Percentiles rank a stretch among this genome's conserved stretches.
These are phyloP conservation scores for Cladosporium sphaerospermum DNA, from an alignment of 2,329 filamentous ascomycete species.

Conservation along the genomic window DNA sequence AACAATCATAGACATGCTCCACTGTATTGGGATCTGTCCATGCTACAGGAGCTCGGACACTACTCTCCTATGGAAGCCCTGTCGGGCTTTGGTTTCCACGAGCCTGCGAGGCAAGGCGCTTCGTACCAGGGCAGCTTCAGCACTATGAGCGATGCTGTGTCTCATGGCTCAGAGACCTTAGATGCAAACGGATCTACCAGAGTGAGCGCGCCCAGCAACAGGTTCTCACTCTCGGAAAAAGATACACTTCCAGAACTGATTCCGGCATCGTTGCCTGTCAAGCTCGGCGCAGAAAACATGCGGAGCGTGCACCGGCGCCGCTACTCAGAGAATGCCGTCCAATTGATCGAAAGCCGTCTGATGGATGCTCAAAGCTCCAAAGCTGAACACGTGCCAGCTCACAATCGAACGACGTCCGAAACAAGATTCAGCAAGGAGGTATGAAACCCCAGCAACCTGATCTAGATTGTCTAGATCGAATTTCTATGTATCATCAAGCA, in stretches of 20 bases:
- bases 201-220: conserved; percentile 4
- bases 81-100: conserved; percentile 25
- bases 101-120: conserved; percentile 14
- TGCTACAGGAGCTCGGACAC: conserved; percentile 20
- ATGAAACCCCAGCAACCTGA: not conserved
- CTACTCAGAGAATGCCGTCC: conserved; percentile 25
- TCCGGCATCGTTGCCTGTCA: conserved; percentile 9
- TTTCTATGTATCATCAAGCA: not conserved
- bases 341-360: conserved; percentile 2
- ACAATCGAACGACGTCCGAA: conserved; percentile 4
- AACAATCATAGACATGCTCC: not conserved
- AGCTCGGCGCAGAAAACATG: conserved; percentile 11
- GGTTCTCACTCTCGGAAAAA: conserved; percentile 7
- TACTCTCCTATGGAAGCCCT: conserved; percentile 17
- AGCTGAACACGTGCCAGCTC: not conserved
- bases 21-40: conserved; percentile 28
- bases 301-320: conserved; percentile 18
- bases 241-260: conserved; percentile 17
- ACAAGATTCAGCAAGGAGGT: conserved; percentile 9
- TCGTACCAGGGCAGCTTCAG: not conserved
- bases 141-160: too few relatives aligned
- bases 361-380: not conserved
- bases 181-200: too few relatives aligned
- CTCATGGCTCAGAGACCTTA: too few relatives aligned
- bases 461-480: not conserved